These are phyloP conservation scores for Paraphoma chrysanthemicola DNA, from an alignment of 2,329 filamentous ascomycete species.

Conservation along the genomic window DNA sequence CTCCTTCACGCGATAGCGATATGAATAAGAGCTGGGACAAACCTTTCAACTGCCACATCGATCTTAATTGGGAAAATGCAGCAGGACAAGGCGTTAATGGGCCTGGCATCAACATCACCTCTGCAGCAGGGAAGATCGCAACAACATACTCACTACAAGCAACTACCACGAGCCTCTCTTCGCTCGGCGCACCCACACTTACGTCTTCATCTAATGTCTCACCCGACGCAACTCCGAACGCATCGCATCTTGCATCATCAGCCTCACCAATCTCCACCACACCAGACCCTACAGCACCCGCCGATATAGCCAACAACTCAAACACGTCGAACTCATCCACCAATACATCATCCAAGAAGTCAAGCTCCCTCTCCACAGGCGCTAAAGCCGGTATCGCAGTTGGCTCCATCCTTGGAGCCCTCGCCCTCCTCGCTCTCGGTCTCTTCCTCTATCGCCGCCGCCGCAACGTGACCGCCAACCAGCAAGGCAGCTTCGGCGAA, in stretches of 20 bases:
- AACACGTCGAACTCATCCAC: background rate
- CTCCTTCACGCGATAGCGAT: constrained; percentile 1
- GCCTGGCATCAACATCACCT: constrained; percentile 4
- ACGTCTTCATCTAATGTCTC: background rate
- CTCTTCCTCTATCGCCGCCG: constrained; percentile 6
- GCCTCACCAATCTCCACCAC: background rate
- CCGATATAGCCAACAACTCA: background rate
- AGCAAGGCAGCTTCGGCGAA: background rate
- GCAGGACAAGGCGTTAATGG: background rate
- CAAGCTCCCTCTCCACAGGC: background rate
- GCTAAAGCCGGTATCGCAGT: constrained; percentile 9
- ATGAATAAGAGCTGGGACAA: constrained; percentile 3
- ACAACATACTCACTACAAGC: constrained; percentile 4
- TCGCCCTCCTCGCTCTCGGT: background rate
- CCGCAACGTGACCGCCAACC: constrained; percentile 1
- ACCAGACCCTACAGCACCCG: background rate
- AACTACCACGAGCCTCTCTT: background rate
- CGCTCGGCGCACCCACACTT: background rate
- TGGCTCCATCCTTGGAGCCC: background rate
- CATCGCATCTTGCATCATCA: background rate
- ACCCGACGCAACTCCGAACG: background rate
- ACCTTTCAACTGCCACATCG: constrained; percentile 6
- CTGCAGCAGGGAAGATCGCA: background rate
- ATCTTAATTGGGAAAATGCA: constrained; percentile 5
- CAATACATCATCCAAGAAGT: too few relatives aligned